Evolutionary conservation across 2,329 filamentous ascomycete genomes (phyloP).

Genomic region (Neonectria ditissima): DNA sequence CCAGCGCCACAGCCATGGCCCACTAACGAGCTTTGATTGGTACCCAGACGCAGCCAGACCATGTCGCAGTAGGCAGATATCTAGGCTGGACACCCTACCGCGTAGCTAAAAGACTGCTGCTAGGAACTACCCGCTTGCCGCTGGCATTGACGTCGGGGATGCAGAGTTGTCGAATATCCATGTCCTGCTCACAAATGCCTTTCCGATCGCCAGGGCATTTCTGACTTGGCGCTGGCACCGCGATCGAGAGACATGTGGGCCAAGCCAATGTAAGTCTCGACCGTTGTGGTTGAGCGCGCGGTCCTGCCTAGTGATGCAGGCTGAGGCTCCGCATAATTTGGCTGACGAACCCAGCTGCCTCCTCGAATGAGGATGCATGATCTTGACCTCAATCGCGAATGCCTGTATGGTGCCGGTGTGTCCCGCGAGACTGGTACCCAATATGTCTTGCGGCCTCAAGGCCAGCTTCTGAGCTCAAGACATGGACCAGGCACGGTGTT

Average conservation of each 20-base stretch:
- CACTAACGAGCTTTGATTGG: not conserved
- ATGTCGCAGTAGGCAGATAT: not conserved
- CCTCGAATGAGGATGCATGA: slow-evolving; percentile 2
- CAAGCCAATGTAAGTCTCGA: slow-evolving; percentile 30
- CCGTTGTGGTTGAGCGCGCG: slow-evolving; percentile 3
- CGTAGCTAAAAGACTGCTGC: not conserved
- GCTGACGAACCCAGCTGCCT: not conserved
- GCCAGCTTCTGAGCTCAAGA: not conserved
- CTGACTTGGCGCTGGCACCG: slow-evolving; percentile 3
- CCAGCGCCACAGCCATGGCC: slow-evolving; percentile 10
- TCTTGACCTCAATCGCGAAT: not conserved
- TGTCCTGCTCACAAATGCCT: not conserved
- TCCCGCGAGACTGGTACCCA: not conserved
- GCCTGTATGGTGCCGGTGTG: not conserved
- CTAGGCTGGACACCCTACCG: slow-evolving; percentile 2
- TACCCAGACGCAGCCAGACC: too few relatives aligned
- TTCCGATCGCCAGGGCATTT: slow-evolving; percentile 28
- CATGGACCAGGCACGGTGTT: not conserved
- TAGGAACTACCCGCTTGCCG: not conserved
- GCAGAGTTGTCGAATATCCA: not conserved
- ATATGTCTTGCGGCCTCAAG: not conserved
- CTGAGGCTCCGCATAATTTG: slow-evolving; percentile 12
- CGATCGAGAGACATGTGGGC: slow-evolving; percentile 26
- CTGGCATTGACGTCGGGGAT: not conserved
- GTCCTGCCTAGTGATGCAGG: slow-evolving; percentile 2